Evolutionary conservation across 495 filamentous ascomycete species (phyloP), one percentile per base, ranked within the genome.

Genomic region (Penicillium parvum): DNA sequence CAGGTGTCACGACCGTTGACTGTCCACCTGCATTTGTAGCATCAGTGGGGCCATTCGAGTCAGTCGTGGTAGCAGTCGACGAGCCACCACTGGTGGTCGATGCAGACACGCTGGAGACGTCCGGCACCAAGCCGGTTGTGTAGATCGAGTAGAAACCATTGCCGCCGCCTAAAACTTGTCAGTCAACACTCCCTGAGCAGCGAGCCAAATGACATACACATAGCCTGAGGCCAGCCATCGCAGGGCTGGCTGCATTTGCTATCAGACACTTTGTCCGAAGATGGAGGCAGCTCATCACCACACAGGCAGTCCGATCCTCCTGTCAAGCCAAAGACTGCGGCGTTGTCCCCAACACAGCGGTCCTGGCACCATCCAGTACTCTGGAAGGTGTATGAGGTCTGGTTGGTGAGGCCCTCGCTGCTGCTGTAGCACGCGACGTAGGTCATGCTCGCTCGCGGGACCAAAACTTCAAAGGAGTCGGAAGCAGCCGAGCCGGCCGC

Each of bases 301-400:
- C 75, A 78, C 16, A 66, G 53, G 53, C 75, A 78, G 39, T 72
- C 45, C 1, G 66, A 61, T 12, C 69, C 71, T 16, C 50, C 55
- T 3, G 52, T 66, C 44, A 73, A 49, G 23, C 55, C 75, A 47
- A 74, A 72, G 4, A 72, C 70, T 3, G 69, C 47, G 15, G 63
- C 53, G 22, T 53, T 57, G 12, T 52, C 43, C 0, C 40, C 35
- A 16, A 55, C 43, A 47, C 75, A 78, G 28, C 50, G 44, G 28
- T 65, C 38, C 25, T 66, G 55, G 41, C 75, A 78, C 47, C 73
- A 74, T 49, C 69, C 69, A 18, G 64, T 57, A 58, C 71, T 73
- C 38, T 78, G 75, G 20, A 64, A 78, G 33, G 50, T 65, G 14
- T 62, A 76, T 15, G 27, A 16, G 8, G 20, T 48, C 20, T 32